phyloP scores from a whole-genome alignment of 2,329 filamentous ascomycete species.

The Magnaporthiopsis incrustans region DNA sequence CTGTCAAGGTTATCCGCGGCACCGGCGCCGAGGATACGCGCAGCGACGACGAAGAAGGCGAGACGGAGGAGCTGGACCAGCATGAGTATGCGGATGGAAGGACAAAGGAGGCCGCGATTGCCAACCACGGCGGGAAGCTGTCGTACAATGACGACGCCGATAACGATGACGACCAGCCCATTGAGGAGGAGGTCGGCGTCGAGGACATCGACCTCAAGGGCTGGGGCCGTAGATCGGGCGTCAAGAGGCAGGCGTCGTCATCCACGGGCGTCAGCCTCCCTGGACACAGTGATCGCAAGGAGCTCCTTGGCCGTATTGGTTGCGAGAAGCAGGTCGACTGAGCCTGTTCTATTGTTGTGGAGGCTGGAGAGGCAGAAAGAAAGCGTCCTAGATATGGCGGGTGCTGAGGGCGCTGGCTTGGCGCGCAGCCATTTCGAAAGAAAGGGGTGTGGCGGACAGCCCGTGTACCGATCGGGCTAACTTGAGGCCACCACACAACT shows the following conservation, averaged over 20 bases:
- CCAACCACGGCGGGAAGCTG: not conserved
- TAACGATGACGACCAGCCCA: constrained; percentile 47
- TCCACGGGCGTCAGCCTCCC: constrained; percentile 57
- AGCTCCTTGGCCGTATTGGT: constrained; percentile 72
- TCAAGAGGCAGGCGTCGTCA: constrained; percentile 43
- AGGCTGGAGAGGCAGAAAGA: not conserved
- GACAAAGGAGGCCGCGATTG: not conserved
- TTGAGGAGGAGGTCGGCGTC: constrained; percentile 70
- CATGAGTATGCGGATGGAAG: constrained; percentile 39
- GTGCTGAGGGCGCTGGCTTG: not conserved
- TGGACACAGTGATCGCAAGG: constrained; percentile 69
- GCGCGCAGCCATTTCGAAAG: not conserved
- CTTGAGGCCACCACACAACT: not conserved
- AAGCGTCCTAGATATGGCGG: not conserved
- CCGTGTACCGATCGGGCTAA: not conserved
- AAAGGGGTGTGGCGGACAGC: not conserved
- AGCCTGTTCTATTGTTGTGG: not conserved
- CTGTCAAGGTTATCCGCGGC: constrained; percentile 69
- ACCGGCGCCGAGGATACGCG: constrained; percentile 74
- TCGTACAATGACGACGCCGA: constrained; percentile 49
- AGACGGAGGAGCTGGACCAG: constrained; percentile 46
- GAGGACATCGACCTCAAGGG: constrained; percentile 61
- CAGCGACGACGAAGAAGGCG: constrained; percentile 76
- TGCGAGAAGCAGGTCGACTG: constrained; percentile 67
- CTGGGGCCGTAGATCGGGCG: constrained; percentile 49